Evolutionary conservation across 495 filamentous ascomycete species (phyloP), one percentile per base, ranked within the genome.

Genomic region (Lasiosphaeria miniovina): DNA sequence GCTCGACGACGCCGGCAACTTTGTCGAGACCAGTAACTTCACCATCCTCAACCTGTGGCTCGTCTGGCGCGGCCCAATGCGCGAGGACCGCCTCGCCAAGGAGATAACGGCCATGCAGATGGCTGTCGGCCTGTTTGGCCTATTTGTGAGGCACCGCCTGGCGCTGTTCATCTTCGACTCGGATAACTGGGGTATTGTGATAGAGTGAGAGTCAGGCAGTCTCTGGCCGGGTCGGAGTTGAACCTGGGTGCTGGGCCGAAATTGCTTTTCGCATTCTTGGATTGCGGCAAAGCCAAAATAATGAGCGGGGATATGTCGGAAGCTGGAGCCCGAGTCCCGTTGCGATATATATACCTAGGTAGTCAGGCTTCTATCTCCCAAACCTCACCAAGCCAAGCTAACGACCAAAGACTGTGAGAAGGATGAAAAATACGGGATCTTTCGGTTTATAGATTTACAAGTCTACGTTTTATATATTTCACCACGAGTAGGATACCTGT

Each of bases 31-130:
- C 11, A 88, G 82, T n/a, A 98, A 98, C 65, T 78, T 98, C 54
- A 98, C 94, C 0, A 82, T 98, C 15, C 71, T 98, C 58, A 98
- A 98, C 67, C 80, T 98, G 48, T 98, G 93, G 94, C 74, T 98
- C 52, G 90, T 98, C 33, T 96, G 91, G 91, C 86, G 90, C 74
- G 94, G 94, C 1, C 94, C 95, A 0, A 86, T 93, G 85, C 83
- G 86, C 55, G 94, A 98, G 69, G 89, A 96, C 71, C 79, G 84
- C 41, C 78, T 98, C 14, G 90, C 90, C 10, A 76, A 84, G 62
- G 90, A 89, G 67, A 80, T 98, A 57, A 77, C 91, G 48, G 75
- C 65, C 33, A 79, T 96, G 74, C 94, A 98, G 79, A 74, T 77
- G 15, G 68, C 81, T 1, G 81, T 86, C 55, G 93, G 93, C 4